Evolutionary conservation across 768 basidiomycete species (phyloP).

Genomic region (Tricholomella constricta): DNA sequence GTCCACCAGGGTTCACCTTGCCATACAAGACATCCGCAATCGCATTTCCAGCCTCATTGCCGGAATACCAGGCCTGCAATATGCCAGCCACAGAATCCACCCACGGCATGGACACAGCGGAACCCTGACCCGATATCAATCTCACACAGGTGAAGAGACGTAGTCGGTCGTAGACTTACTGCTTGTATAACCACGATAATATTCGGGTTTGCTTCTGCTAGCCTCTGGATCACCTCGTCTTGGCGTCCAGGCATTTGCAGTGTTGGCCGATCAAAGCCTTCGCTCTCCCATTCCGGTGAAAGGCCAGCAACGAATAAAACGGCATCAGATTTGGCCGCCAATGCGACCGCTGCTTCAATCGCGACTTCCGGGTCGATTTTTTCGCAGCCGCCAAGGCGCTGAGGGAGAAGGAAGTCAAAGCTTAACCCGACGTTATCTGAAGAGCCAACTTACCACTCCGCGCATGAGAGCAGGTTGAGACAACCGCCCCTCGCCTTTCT

Average conservation of each 20-base stretch:
- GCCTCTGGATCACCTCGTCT: constrained; percentile 55
- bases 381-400: constrained; percentile 70
- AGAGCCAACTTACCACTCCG: constrained; percentile 52
- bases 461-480: constrained; percentile 71
- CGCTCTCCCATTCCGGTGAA: constrained; percentile 74
- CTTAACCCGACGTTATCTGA: neutral
- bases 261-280: constrained; percentile 70
- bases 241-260: constrained; percentile 60
- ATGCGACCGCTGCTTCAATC: constrained; percentile 53
- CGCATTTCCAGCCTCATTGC: constrained; percentile 66
- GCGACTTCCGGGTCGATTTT: constrained; percentile 60
- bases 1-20: constrained; percentile 59
- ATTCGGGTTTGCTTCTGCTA: constrained; percentile 57
- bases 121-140: constrained; percentile 43
- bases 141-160: neutral
- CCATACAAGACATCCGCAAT: constrained; percentile 69
- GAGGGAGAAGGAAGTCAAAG: neutral
- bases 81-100: constrained; percentile 52
- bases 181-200: constrained; percentile 64
- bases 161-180: constrained; percentile 43
- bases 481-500: constrained; percentile 41
- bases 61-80: constrained; percentile 66
- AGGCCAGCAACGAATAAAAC: constrained; percentile 63
- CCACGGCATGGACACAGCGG: constrained; percentile 79
- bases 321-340: constrained; percentile 56